Evolutionary conservation across 306 rosid species (phyloP).

Genomic region (Inga leiocalycina): DNA sequence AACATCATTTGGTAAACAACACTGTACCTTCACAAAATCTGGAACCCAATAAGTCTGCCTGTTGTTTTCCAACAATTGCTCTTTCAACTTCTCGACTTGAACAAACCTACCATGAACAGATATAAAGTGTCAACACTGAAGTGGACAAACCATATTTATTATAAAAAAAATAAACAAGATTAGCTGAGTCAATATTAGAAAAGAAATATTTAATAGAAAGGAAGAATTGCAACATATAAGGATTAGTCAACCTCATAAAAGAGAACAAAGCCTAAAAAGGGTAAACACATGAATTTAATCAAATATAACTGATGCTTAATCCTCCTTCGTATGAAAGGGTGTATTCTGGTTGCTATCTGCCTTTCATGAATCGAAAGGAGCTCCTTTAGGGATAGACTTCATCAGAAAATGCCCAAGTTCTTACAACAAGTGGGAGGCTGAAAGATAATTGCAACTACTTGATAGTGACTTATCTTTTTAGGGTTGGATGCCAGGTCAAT

Average conservation of each 20-base stretch:
- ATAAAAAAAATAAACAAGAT: slow-evolving; percentile 3
- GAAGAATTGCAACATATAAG: neutral
- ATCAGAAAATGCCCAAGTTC: neutral
- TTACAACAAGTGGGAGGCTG: neutral
- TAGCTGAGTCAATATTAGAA: neutral
- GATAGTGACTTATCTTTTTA: neutral
- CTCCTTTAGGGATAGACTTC: neutral
- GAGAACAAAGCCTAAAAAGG: neutral
- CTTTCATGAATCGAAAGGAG: neutral
- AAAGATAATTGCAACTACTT: neutral
- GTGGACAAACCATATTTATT: neutral
- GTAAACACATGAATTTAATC: neutral
- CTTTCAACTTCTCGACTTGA: slow-evolving; percentile 82
- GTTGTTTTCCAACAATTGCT: slow-evolving; percentile 83
- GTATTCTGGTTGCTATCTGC: neutral
- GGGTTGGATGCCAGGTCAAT: neutral
- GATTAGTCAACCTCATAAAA: neutral
- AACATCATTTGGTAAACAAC: neutral
- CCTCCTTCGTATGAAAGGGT: neutral
- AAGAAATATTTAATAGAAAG: neutral
- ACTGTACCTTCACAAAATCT: slow-evolving; percentile 92
- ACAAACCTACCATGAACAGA: slow-evolving; percentile 66
- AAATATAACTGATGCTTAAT: neutral
- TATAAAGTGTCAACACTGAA: neutral
- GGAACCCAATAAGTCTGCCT: slow-evolving; percentile 94